Base-by-base conservation (phyloP, 305 asterid genomes). In the Caryopteris hybrid region DNA sequence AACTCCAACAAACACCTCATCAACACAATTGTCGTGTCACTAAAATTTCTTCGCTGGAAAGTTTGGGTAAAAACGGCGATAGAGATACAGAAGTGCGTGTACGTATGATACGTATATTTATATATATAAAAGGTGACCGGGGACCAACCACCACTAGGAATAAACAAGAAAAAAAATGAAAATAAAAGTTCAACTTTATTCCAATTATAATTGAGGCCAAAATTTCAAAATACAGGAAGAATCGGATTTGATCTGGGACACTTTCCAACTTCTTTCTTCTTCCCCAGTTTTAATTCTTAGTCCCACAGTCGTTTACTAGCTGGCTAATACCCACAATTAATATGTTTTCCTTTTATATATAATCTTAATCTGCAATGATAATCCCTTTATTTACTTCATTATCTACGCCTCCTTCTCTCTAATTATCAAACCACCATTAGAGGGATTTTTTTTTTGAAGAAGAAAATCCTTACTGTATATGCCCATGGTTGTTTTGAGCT, bases 131-230 rank as follows among this genome's bases (percentile, higher is more conserved):
- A 41, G 13, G 68, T 22, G 71, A 43, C 41, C 17, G 62, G 52
- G 72, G 56, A 72, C 78, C 84, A 65, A 77, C 69, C 60, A 71
- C 79, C 64, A 65, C 75, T 72, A 66, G 74, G 45, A 61, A 5
- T 12, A 53, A 42, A 50, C 13, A 23, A 8, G 6, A 22, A 43
- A 31, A 8, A 25, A 21, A 23, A 22, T 2, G 34, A 11, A 31
- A 38, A 8, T 18, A 31, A 52, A 64, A 56, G 3, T 23, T 52
- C 64, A 18, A 20, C 36, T 51, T 66, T 58, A 46, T 51, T 73
- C 65, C 36, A 36, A 58, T 6, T 38, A 7, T 2, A n/a, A 34
- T 22, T 48, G 14, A 36, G 50, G 18, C 64, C 52, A 46, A 29
- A 46, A n/a, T 16, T 31, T 2, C 17, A 41, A 53, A 42, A 17